Conservation (phyloP, 2,329 filamentous ascomycete genomes). For the Cordyceps militaris region DNA sequence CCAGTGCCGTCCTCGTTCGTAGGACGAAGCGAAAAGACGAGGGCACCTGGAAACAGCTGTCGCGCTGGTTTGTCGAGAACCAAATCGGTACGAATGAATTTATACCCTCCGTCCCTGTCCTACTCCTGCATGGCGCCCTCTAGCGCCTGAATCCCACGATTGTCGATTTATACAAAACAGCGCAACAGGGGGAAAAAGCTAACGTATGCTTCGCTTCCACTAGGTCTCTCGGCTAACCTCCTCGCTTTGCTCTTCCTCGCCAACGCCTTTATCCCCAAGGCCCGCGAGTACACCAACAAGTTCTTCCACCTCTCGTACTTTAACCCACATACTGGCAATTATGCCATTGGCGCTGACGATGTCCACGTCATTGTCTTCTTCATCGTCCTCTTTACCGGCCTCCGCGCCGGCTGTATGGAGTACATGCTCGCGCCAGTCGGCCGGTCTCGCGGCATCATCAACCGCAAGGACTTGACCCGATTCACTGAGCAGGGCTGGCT, state of each 20-base stretch:
- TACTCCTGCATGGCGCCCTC: background rate
- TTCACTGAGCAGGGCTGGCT: slow-evolving; percentile 96
- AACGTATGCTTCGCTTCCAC: slow-evolving; percentile 14
- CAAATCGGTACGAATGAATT: slow-evolving; percentile 64
- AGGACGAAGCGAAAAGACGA: slow-evolving; percentile 56
- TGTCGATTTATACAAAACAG: background rate
- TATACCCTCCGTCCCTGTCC: slow-evolving; percentile 12
- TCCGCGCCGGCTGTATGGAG: slow-evolving; percentile 80
- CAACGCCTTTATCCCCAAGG: slow-evolving; percentile 74
- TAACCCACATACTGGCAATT: slow-evolving; percentile 60
- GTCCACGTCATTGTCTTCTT: slow-evolving; percentile 68
- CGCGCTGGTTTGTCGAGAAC: slow-evolving; percentile 67
- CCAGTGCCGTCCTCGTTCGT: slow-evolving; percentile 47
- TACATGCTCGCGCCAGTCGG: slow-evolving; percentile 77
- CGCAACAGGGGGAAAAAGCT: slow-evolving; percentile 15
- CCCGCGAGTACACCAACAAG: slow-evolving; percentile 71
- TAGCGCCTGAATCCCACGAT: background rate
- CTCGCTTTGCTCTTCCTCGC: slow-evolving; percentile 75
- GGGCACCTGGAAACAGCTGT: slow-evolving; percentile 52
- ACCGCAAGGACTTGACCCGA: slow-evolving; percentile 67
- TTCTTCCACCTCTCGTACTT: slow-evolving; percentile 86
- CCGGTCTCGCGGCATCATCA: slow-evolving; percentile 62
- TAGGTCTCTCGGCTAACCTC: slow-evolving; percentile 77
- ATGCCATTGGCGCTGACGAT: slow-evolving; percentile 74
- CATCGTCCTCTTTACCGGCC: slow-evolving; percentile 77